Evolutionary conservation across 2,329 filamentous ascomycete species (phyloP).

Genomic region (Talaromyces sp.): DNA sequence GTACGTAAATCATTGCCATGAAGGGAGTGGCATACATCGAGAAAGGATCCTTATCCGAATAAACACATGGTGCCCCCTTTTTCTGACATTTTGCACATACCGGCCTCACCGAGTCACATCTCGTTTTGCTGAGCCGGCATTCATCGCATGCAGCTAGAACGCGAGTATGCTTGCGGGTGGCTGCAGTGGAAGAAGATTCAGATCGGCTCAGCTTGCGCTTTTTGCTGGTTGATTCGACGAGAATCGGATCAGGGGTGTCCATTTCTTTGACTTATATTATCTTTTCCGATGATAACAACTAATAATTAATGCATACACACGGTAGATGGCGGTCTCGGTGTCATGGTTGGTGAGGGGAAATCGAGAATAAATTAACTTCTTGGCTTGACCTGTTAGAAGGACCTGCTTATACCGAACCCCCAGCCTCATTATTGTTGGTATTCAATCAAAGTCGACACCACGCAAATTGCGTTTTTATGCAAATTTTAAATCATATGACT

Average conservation of each 20-base stretch:
- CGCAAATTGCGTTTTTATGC: neutral
- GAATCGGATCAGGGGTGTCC: neutral
- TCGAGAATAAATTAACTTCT: neutral
- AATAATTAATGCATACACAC: neutral
- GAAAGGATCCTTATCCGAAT: slow-evolving; percentile 26
- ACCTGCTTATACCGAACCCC: neutral
- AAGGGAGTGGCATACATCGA: slow-evolving; percentile 21
- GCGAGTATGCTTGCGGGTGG: slow-evolving; percentile 25
- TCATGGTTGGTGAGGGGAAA: neutral
- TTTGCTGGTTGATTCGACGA: neutral
- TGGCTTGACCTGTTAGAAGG: neutral
- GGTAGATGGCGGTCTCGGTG: neutral
- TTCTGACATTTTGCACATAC: slow-evolving; percentile 27
- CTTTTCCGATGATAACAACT: neutral
- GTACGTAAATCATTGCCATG: neutral
- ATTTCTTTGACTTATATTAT: neutral
- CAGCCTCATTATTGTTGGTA: neutral
- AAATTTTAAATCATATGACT: neutral
- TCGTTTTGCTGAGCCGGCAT: slow-evolving; percentile 27
- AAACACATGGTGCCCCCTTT: slow-evolving; percentile 25
- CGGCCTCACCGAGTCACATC: slow-evolving; percentile 26
- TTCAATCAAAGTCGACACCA: neutral
- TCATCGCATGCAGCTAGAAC: slow-evolving; percentile 27
- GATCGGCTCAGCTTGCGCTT: slow-evolving; percentile 5
- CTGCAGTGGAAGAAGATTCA: neutral